Evolutionary conservation across 768 basidiomycete genomes (phyloP).

Genomic region (Botryobasidium botryosum): DNA sequence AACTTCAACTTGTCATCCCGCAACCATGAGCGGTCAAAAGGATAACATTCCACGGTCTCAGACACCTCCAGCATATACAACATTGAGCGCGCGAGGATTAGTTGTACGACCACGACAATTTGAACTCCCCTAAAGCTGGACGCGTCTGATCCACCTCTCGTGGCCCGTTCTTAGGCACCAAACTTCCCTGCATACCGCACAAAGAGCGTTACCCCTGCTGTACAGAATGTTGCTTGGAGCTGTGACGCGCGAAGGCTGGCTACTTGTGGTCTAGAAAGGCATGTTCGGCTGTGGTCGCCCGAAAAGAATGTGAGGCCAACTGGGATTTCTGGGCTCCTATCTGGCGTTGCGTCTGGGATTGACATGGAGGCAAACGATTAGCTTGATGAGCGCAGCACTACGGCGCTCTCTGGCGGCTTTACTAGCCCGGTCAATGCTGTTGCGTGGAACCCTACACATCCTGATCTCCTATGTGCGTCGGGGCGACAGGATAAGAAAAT

Average conservation of each 20-base stretch:
- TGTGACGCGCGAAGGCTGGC: constrained; percentile 6
- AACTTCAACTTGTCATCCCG: no score
- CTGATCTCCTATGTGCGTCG: neutral
- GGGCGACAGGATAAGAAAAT: neutral
- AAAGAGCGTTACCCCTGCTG: neutral
- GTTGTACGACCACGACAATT: constrained; percentile 2
- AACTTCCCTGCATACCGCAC: constrained; percentile 5
- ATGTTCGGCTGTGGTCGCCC: constrained; percentile 4
- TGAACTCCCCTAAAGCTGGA: neutral
- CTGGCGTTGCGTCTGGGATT: no score
- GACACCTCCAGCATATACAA: constrained; percentile 3
- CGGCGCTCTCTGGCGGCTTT: neutral
- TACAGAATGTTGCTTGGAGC: constrained; percentile 3
- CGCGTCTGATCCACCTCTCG: neutral
- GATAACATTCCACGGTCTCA: constrained; percentile 7
- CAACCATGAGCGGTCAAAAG: no score
- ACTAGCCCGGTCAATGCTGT: neutral
- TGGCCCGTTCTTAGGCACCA: constrained; percentile 2
- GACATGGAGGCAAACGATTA: no score
- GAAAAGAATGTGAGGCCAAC: constrained; percentile 2
- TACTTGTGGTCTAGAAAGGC: constrained; percentile 5
- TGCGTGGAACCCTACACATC: neutral
- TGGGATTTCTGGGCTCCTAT: no score
- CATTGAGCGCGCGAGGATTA: constrained; percentile 5
- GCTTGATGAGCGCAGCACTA: constrained; percentile 2